phyloP scores from a whole-genome alignment of 257 asterid species.

The Petrea volubilis region DNA sequence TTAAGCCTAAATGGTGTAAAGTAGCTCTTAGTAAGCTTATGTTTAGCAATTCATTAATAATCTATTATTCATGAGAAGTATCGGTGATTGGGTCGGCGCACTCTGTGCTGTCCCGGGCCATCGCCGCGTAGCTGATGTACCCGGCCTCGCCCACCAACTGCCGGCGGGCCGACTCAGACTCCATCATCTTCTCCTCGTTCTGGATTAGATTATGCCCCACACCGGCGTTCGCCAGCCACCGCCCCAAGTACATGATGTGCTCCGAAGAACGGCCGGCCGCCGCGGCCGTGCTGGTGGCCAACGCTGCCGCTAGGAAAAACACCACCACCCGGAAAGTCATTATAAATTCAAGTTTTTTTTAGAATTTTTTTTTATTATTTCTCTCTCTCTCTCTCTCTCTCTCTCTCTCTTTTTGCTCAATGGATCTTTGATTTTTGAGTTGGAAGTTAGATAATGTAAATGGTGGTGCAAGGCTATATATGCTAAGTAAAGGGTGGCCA shows the following conservation, averaged over 20 bases:
- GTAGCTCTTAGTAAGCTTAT: neutral
- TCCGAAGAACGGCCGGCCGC: constrained; percentile 34
- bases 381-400: neutral
- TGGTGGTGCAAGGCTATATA: constrained; percentile 7
- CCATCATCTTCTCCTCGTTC: constrained; percentile 56
- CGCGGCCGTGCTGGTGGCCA: constrained; percentile 35
- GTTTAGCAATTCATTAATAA: neutral
- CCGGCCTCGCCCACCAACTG: constrained; percentile 24
- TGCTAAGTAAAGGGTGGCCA: neutral
- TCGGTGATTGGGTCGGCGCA: constrained; percentile 22
- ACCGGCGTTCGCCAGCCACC: constrained; percentile 23
- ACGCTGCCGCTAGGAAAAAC: constrained; percentile 33
- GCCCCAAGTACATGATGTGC: neutral
- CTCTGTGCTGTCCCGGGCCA: constrained; percentile 35
- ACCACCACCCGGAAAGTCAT: constrained; percentile 46
- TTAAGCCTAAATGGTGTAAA: neutral
- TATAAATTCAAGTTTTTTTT: neutral
- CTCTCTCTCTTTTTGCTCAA: neutral
- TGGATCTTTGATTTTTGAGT: neutral
- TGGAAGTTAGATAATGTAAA: neutral
- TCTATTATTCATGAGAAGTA: neutral
- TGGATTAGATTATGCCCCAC: no score
- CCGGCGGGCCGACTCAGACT: constrained; percentile 33
- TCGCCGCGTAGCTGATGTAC: constrained; percentile 49
- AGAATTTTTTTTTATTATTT: neutral